Evolutionary conservation across 2,329 filamentous ascomycete genomes (phyloP).

Genomic region (Ophiocordyceps camponoti-floridani): DNA sequence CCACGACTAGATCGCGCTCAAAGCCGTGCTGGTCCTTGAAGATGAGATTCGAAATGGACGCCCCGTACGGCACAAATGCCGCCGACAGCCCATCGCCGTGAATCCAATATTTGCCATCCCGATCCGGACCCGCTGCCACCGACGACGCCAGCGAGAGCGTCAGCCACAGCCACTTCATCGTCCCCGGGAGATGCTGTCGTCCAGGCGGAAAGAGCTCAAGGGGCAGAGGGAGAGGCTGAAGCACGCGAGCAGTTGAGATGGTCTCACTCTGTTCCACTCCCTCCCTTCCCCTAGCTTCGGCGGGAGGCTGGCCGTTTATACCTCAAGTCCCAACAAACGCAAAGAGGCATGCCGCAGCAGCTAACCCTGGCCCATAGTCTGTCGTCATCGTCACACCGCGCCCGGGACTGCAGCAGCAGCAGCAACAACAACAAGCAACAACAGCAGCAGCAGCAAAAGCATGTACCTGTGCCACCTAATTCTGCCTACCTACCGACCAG

Average conservation of each 20-base stretch:
- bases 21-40: constrained; percentile 51
- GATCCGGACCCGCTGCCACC: constrained; percentile 22
- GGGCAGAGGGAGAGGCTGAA: too few species aligned
- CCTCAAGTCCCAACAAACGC: too few species aligned
- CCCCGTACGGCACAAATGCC: constrained; percentile 57
- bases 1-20: constrained; percentile 51
- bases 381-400: neutral
- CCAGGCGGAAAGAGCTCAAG: too few species aligned
- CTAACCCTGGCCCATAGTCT: neutral
- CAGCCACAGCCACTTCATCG: neutral
- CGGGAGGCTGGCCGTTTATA: too few species aligned
- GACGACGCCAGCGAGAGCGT: neutral
- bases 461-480: too few species aligned
- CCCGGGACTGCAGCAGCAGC: neutral
- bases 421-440: neutral
- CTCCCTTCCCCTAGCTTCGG: too few species aligned
- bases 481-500: too few species aligned
- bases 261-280: neutral
- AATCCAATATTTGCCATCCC: constrained; percentile 55
- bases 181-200: too few species aligned
- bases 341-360: neutral
- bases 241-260: too few species aligned
- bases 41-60: constrained; percentile 53
- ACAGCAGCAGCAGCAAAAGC: neutral
- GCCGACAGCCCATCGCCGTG: constrained; percentile 47